Evolutionary conservation across 345 rosid species (phyloP), one percentile per base, ranked within the genome.

Genomic region (Salix suchowensis): DNA sequence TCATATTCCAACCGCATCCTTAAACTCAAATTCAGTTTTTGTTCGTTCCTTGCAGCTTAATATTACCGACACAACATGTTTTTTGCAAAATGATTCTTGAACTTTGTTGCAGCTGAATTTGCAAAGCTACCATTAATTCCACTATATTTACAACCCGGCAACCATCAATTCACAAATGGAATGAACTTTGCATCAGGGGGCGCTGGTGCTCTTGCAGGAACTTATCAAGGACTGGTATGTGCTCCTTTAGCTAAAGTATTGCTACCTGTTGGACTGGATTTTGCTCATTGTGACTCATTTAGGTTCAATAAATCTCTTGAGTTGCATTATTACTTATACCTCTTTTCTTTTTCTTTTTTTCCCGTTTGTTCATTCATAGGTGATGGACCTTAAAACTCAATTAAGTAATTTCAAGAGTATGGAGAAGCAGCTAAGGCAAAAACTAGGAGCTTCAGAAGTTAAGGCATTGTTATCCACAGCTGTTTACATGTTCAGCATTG

Each of bases 141-240:
- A 44, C 82, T 87, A 32, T 87, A 86, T 81, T 78, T 87, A 37
- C 84, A 84, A 61, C 88, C 83, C 24, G 61, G 79, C 11, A 64
- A 66, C 4, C 74, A 78, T 65, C 62, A 79, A 15, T 73, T 73
- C 39, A 74, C 70, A 76, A 66, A 70, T 34, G 93, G 90, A 28
- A 83, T 79, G 2, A 89, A 80, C 75, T 88, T 88, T 30, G 90
- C 86, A 34, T 85, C 95, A 0, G 88, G 68, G 0, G 89, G 88
- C 24, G 94, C 87, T 48, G 89, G 89, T n/a, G 87, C 85, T 75
- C 80, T 91, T 23, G 76, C 62, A 19, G 81, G 70, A 78, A 85
- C 87, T 8, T n/a, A 74, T 71, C 82, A 28, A 44, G 90, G 88
- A 75, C 64, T 61, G 64, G 90, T 85, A 75, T 13, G 85, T 52